phyloP scores from a whole-genome alignment of 2,329 filamentous ascomycete genomes.

The Neofusicoccum sp. region DNA sequence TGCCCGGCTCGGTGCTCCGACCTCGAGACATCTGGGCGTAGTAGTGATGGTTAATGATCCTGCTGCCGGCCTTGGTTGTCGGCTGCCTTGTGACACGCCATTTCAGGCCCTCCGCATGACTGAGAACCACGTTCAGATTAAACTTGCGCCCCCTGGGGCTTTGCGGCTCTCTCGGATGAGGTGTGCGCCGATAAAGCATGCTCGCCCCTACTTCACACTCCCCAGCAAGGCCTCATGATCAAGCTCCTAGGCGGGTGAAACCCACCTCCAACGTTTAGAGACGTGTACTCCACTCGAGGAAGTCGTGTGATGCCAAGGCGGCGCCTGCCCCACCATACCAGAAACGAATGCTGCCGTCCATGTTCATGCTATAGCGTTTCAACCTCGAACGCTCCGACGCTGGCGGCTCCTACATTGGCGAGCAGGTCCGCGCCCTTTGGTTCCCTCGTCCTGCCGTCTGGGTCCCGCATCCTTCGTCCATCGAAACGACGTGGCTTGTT shows the following conservation, averaged over 20 bases:
- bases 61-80: background rate
- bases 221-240: constrained; percentile 3
- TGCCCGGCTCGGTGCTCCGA: background rate
- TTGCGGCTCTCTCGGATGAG: background rate
- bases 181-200: background rate
- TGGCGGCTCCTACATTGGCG: constrained; percentile 2
- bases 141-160: background rate
- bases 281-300: background rate
- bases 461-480: constrained; percentile 3
- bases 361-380: constrained; percentile 9
- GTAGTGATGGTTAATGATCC: background rate
- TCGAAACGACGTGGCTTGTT: background rate
- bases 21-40: background rate
- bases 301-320: constrained; percentile 5
- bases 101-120: constrained; percentile 4
- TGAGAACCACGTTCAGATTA: background rate
- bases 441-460: background rate
- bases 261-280: background rate
- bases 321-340: background rate
- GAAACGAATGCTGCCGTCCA: background rate
- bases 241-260: background rate
- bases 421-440: background rate
- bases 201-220: background rate
- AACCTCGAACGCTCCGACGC: background rate
- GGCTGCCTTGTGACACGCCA: background rate